These are phyloP conservation scores for Cladobotryum protrusum DNA, from an alignment of 2,329 filamentous ascomycete genomes.

Conservation along the genomic window DNA sequence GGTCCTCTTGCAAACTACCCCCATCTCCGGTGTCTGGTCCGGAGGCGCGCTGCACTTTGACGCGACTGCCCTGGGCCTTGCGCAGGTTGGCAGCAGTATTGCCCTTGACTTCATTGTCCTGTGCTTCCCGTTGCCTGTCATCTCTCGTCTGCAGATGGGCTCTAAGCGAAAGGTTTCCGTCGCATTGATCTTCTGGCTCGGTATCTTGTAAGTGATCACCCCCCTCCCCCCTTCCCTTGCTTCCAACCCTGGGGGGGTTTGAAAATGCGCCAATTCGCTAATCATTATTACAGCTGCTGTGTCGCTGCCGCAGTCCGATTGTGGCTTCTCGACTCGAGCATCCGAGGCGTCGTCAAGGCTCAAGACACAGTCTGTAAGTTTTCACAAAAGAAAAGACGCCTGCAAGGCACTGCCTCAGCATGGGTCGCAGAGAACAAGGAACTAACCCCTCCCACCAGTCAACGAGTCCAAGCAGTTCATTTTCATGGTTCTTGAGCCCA, in stretches of 20 bases:
- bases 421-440: too few relatives aligned
- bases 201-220: background rate
- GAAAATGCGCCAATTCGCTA: too few relatives aligned
- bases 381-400: too few relatives aligned
- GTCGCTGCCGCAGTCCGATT: background rate
- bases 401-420: too few relatives aligned
- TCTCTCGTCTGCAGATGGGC: background rate
- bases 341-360: too few relatives aligned
- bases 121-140: background rate
- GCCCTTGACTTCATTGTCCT: background rate
- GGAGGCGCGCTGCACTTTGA: too few relatives aligned
- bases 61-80: background rate
- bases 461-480: background rate
- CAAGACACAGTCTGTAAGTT: too few relatives aligned
- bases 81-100: background rate
- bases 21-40: background rate
- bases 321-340: background rate
- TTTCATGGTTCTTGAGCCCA: background rate
- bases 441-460: too few relatives aligned
- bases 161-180: background rate
- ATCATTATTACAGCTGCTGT: background rate
- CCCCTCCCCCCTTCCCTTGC: too few relatives aligned
- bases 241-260: too few relatives aligned
- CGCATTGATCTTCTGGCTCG: constrained; percentile 1
- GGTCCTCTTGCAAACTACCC: background rate